phyloP scores from a whole-genome alignment of 345 rosid species.

The Eucalyptus marginata region DNA sequence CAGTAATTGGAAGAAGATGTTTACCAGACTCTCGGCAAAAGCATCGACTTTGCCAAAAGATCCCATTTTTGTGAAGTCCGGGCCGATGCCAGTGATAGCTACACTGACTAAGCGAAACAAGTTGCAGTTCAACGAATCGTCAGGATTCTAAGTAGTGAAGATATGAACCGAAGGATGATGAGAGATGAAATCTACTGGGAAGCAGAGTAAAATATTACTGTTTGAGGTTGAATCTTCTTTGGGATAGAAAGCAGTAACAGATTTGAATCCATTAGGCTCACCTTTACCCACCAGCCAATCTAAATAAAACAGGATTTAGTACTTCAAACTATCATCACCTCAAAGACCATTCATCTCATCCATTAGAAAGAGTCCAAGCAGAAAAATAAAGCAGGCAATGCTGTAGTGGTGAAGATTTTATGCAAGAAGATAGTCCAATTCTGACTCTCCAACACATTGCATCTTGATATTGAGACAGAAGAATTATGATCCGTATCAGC shows the following conservation, averaged over 20 bases:
- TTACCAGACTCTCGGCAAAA: constrained; percentile 79
- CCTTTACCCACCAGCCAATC: constrained; percentile 76
- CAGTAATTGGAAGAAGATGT: not conserved
- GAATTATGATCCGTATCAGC: not conserved
- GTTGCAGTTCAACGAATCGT: not conserved
- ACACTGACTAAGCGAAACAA: constrained; percentile 35
- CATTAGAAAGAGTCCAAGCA: not conserved
- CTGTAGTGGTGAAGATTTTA: not conserved
- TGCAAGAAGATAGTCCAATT: not conserved
- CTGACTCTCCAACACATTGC: not conserved
- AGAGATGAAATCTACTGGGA: not conserved
- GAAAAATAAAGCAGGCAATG: not conserved
- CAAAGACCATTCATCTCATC: not conserved
- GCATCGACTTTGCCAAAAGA: constrained; percentile 93
- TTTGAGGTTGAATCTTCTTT: constrained; percentile 39
- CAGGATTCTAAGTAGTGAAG: not conserved
- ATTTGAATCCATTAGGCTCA: constrained; percentile 68
- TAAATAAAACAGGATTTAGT: constrained; percentile 2
- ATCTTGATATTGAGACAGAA: not conserved
- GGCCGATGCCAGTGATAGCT: constrained; percentile 79
- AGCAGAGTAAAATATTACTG: constrained; percentile 25
- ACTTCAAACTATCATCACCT: not conserved
- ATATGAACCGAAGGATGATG: not conserved
- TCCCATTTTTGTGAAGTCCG: constrained; percentile 84
- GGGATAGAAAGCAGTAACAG: constrained; percentile 83